Base-by-base conservation (phyloP, 2,329 filamentous ascomycete genomes). In the Botryotinia convoluta region DNA sequence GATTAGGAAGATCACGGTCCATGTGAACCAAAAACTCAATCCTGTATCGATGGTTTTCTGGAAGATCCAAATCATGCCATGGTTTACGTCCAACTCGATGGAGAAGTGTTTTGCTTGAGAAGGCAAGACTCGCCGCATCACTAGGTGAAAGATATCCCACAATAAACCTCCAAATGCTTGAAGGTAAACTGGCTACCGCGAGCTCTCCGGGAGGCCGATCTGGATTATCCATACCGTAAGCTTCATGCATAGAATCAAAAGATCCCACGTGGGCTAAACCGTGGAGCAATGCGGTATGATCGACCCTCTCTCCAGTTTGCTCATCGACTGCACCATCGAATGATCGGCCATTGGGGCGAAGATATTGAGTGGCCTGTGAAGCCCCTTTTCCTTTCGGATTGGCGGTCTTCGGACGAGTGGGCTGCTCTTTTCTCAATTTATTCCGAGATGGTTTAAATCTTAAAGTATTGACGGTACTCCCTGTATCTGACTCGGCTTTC, bases 21-120 rank as follows among this genome's bases (percentile, higher is more conserved):
- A 90, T 82, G 4, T 81, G 79, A 20, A 83, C 78, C 8, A 91
- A 82, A 77, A 90, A 89, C 6, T 84, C 80, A 63, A 85, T 81
- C 69, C 85, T 85, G 73, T 86, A 79, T 8, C 82, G 76, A 62
- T 80, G 80, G 76, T 89, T 86, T 10, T 83, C 79, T 5, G 85
- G 83, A 14, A 78, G 72, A 37, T 83, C 79, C 44, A 87, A 80
- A 7, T 77, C 79, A 51, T 78, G 63, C 79, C 85, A 85, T 10
- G 83, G 82, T 14, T 77, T 77, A 1, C 79, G 76, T 6, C 85
- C 85, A 18, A 89, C 77, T 18, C 84, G 83, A 20, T 77, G 72
- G 74, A 83, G 81, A 29, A 89, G 81, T 4, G 83, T 83, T 76
- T 85, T 86, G 77, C 81, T 86, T 37, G 86, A 81, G 20, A 88